phyloP scores from a whole-genome alignment of 2,329 filamentous ascomycete genomes.

The Diaporthe vaccinii region DNA sequence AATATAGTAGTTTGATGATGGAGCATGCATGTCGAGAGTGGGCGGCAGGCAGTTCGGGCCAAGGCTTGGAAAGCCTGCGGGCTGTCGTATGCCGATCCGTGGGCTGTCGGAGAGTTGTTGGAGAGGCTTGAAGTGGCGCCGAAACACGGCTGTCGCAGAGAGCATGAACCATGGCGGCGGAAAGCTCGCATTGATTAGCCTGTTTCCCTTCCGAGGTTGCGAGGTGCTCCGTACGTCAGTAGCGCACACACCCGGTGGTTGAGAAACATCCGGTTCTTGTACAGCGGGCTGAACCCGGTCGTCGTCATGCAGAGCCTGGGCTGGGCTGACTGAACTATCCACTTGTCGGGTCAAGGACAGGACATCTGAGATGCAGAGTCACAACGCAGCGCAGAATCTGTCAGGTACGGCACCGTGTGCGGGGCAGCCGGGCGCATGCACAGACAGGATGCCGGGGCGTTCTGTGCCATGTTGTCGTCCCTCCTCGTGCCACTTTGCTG shows the following conservation, averaged over 20 bases:
- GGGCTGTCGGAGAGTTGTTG: constrained; percentile 2
- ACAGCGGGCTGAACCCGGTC: constrained; percentile 23
- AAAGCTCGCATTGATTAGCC: constrained; percentile 26
- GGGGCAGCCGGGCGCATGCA: neutral
- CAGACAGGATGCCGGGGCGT: neutral
- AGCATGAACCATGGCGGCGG: constrained; percentile 14
- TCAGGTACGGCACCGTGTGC: neutral
- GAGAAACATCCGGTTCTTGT: neutral
- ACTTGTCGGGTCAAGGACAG: constrained; percentile 1
- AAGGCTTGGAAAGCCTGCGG: neutral
- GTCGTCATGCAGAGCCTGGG: constrained; percentile 1
- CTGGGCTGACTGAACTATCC: neutral
- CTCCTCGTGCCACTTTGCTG: neutral
- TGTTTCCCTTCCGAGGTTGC: neutral
- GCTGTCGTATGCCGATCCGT: neutral
- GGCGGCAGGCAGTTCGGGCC: neutral
- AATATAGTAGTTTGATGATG: neutral
- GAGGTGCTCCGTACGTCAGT: neutral
- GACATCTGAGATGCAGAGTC: constrained; percentile 16
- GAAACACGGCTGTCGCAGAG: constrained; percentile 14
- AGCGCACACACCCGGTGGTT: neutral
- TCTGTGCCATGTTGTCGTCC: neutral
- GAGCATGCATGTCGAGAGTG: neutral
- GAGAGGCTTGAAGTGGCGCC: neutral
- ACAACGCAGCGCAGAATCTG: constrained; percentile 14